Base-by-base conservation (phyloP, 164 flowering plant genomes). In the Stephania yunnanensis region DNA sequence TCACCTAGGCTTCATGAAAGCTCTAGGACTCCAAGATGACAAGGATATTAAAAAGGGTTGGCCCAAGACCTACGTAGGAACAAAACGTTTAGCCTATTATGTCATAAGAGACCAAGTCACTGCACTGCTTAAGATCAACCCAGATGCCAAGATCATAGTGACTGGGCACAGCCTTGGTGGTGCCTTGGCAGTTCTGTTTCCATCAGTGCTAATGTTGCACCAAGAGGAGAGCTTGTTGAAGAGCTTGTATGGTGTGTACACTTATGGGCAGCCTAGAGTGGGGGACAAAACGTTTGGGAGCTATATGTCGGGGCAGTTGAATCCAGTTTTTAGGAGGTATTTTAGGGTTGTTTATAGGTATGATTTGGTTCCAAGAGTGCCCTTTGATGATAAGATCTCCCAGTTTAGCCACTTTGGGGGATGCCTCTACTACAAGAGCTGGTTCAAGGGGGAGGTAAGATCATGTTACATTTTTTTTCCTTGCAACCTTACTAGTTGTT, bases 91-190 rank as follows among this genome's bases (percentile, higher is more conserved):
- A 0, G 97, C 93, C 17, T 92, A 90, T 63, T 86, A 89, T 73
- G 42, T 78, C 71, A 81, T 92, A 0, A 80, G 89, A 63, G 82
- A 86, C 11, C 75, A 31, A 42, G 79, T 92, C 22, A 85, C 71
- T 48, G 31, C 66, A 25, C 66, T 82, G 36, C 20, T 90, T 25
- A 7, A 68, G 12, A 19, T 61, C 42, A 84, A 87, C 66, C 46
- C 63, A 2, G 29, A 63, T 11, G 80, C 92, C 8, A 85, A 80
- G 72, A 79, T 84, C 31, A 22, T 90, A 7, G 31, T 89, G 5
- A 90, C 94, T 0, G 93, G 97, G 0, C 97, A 92, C 75, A 88
- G 93, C 71, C 46, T 88, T 44, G 94, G 97, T 5, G 93, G 87
- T 11, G 93, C 94, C 8, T 77, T 92, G 6, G 91, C 97, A 2